Percentiles rank a stretch among this genome's conserved stretches.
Conservation (phyloP, 345 rosid species). For the Eucalyptus tenuipes region DNA sequence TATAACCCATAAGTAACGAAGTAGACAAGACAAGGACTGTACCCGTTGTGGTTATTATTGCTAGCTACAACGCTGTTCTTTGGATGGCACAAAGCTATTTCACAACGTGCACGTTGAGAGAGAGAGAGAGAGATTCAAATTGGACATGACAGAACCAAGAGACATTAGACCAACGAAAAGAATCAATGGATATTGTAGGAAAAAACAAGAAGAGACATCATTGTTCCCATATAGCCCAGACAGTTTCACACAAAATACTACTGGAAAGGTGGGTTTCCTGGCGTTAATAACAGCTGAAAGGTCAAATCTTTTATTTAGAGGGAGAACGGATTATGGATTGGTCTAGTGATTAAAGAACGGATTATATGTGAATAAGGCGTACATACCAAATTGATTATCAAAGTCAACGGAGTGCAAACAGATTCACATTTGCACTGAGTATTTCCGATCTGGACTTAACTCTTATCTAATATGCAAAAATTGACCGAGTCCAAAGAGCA, state of each 20-base stretch:
- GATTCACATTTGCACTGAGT: background rate
- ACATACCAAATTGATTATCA: background rate
- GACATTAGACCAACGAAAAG: background rate
- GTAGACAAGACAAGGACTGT: background rate
- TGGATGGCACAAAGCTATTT: background rate
- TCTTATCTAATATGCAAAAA: rapidly evolving
- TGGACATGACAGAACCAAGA: background rate
- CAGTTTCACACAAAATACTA: background rate
- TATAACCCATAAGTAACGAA: background rate
- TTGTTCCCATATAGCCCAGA: background rate
- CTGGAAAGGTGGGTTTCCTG: background rate
- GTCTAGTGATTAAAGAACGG: background rate
- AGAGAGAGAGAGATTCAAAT: background rate
- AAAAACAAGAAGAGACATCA: background rate
- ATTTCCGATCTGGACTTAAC: background rate
- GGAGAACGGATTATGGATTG: background rate
- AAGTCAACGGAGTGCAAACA: background rate
- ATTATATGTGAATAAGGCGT: too few species aligned
- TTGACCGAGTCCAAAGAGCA: too few species aligned
- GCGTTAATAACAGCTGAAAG: background rate
- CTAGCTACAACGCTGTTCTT: background rate
- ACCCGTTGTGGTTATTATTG: background rate
- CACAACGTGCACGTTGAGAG: background rate
- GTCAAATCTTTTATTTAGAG: too few species aligned
- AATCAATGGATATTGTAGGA: background rate